Evolutionary conservation across 163 green algal genomes (phyloP), one percentile per base, ranked within the genome.

Genomic region (Scenedesmus sp.): DNA sequence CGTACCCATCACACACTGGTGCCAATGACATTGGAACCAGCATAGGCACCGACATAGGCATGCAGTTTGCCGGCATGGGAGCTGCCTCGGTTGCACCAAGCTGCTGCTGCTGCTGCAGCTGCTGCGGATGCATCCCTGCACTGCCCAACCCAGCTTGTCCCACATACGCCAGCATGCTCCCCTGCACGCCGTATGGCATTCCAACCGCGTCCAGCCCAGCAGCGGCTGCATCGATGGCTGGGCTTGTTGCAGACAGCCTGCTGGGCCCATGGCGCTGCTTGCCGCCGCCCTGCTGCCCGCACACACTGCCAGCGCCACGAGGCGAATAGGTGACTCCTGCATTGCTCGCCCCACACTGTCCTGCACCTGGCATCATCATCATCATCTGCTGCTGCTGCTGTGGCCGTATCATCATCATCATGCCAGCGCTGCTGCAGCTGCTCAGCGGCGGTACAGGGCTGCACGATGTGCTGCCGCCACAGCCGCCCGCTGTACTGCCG

Each of bases 211-310:
- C 65, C 43, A 49, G 9, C 12, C 68, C 61, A 53, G 68, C 85
- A 22, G 84, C 61, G 37, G 43, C 65, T 43, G 65, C 30, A 12
- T 90, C 46, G 4, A 85, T 89, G 9, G 85, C 70, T n/a, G 68
- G 72, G 33, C 46, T 78, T 44, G 59, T 83, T 61, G 88, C 44
- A 46, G 46, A 88, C 81, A 92, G 42, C 81, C 68, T 86, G 56
- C 78, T 91, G 16, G 87, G 87, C 2, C 79, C 78, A 15, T 83
- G 59, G 12, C 56, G 87, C 53, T 87, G 56, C 51, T 87, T 87
- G 35, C 79, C 78, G 18, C 78, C 59, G 42, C 42, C 43, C 35
- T 59, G 43, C 78, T 59, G 43, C 37, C 53, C 15, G 78, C 78
- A 49, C 33, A 51, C 6, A 53, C n/a, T 49, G 43, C 42, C 42